These are phyloP conservation scores for Silene uniflora DNA, from an alignment of 148 eudicot genomes.

Conservation along the genomic window DNA sequence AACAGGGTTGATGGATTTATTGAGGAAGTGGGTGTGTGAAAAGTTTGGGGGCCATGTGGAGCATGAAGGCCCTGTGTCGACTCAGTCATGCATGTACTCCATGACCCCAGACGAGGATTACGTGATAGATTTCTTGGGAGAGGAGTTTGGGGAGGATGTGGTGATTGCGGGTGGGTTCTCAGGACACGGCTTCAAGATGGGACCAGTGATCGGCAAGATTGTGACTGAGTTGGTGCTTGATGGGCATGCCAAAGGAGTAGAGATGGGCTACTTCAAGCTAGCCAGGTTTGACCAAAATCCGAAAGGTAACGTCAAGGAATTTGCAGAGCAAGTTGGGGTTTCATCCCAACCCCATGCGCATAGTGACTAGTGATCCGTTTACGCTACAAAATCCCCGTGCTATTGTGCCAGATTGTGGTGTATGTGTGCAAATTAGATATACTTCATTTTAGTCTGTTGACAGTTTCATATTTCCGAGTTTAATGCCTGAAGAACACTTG, in stretches of 20 bases:
- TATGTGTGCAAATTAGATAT: no score
- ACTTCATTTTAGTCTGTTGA: no score
- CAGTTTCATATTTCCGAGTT: no score
- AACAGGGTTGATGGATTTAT: slow-evolving; percentile 17
- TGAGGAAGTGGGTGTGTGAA: slow-evolving; percentile 52
- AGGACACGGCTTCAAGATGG: slow-evolving; percentile 98
- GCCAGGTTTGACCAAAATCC: slow-evolving; percentile 59
- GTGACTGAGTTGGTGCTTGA: slow-evolving; percentile 47
- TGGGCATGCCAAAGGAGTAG: slow-evolving; percentile 50
- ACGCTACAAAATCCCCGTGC: background rate
- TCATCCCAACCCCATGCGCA: background rate
- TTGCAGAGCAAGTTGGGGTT: slow-evolving; percentile 54
- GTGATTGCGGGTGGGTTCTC: slow-evolving; percentile 86
- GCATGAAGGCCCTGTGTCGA: slow-evolving; percentile 39
- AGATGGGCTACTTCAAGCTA: slow-evolving; percentile 51
- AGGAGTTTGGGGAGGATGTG: slow-evolving; percentile 69
- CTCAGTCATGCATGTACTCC: slow-evolving; percentile 77
- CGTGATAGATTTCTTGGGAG: slow-evolving; percentile 77
- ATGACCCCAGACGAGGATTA: slow-evolving; percentile 88
- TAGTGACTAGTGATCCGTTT: background rate
- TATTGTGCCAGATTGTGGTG: background rate
- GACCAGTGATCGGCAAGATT: slow-evolving; percentile 64
- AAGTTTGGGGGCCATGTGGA: slow-evolving; percentile 54
- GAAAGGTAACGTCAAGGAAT: slow-evolving; percentile 60
- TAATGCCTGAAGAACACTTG: background rate